phyloP scores from a whole-genome alignment of 495 filamentous ascomycete genomes.

The Daldinia loculata region DNA sequence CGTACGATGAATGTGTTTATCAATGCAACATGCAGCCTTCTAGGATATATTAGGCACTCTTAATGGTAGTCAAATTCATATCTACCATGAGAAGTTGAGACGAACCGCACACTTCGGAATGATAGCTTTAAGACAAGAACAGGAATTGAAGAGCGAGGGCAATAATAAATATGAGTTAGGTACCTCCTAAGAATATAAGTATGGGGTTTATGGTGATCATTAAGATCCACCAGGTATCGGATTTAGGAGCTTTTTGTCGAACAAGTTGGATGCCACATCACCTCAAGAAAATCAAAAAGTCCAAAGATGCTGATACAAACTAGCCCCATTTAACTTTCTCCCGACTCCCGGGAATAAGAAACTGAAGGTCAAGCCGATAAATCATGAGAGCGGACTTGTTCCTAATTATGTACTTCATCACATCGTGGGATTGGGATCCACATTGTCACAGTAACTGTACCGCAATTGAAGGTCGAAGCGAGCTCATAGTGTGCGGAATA shows the following conservation, averaged over 20 bases:
- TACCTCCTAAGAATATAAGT: background rate
- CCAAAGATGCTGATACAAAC: background rate
- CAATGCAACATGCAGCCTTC: background rate
- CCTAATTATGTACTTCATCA: background rate
- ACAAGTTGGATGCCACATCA: constrained; percentile 1
- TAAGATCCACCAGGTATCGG: background rate
- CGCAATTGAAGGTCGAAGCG: background rate
- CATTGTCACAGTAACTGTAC: background rate
- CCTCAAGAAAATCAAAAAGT: background rate
- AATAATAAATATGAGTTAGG: background rate
- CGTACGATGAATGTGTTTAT: background rate
- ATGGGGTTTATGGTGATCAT: background rate
- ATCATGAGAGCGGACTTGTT: background rate
- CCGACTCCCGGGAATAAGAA: background rate
- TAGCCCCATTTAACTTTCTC: background rate
- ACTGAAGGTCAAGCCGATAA: background rate
- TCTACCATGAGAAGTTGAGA: background rate
- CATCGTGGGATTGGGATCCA: background rate
- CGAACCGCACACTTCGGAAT: background rate
- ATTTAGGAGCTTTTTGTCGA: background rate
- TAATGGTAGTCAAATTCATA: background rate
- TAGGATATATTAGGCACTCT: background rate
- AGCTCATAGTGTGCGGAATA: background rate
- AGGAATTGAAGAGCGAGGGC: background rate
- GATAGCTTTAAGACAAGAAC: background rate